phyloP scores from a whole-genome alignment of 148 eudicot genomes.

The Arctostaphylos glauca region DNA sequence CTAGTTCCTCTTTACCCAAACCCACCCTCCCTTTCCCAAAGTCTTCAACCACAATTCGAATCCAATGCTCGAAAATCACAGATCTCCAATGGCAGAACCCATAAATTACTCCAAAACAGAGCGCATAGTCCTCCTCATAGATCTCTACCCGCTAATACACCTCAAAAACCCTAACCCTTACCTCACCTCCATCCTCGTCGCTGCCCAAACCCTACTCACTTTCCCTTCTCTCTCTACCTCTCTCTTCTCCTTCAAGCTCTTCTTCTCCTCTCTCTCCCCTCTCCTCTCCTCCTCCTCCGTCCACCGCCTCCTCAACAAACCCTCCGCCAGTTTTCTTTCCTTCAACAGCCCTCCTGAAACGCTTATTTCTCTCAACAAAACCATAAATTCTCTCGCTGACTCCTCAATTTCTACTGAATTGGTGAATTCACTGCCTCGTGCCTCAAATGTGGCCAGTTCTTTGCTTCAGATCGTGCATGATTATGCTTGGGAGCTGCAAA shows the following conservation, averaged over 20 bases:
- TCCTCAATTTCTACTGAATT: constrained; percentile 11
- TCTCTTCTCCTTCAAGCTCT: constrained; percentile 68
- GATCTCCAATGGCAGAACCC: constrained; percentile 5
- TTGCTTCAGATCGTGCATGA: constrained; percentile 60
- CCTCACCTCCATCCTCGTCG: constrained; percentile 38
- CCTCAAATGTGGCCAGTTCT: constrained; percentile 35
- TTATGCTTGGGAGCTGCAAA: constrained; percentile 54
- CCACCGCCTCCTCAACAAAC: constrained; percentile 29
- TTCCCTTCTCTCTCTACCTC: constrained; percentile 53
- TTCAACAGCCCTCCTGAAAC: constrained; percentile 45
- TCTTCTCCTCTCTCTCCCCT: constrained; percentile 79
- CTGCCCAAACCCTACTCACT: constrained; percentile 34
- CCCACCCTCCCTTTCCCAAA: no score
- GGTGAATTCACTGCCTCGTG: constrained; percentile 11
- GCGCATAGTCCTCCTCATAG: constrained; percentile 65
- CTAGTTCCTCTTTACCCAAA: not conserved
- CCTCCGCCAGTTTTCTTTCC: constrained; percentile 36
- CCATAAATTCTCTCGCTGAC: constrained; percentile 33
- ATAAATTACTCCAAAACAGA: constrained; percentile 45
- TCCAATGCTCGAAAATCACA: not conserved
- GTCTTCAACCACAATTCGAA: not conserved
- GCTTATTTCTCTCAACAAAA: constrained; percentile 30
- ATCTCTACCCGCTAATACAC: constrained; percentile 52
- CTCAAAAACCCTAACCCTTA: constrained; percentile 41
- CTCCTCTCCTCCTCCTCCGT: constrained; percentile 54